Evolutionary conservation across 139 green algal species (phyloP), one percentile per base, ranked within the genome.

Genomic region (Chlorella vulgaris): DNA sequence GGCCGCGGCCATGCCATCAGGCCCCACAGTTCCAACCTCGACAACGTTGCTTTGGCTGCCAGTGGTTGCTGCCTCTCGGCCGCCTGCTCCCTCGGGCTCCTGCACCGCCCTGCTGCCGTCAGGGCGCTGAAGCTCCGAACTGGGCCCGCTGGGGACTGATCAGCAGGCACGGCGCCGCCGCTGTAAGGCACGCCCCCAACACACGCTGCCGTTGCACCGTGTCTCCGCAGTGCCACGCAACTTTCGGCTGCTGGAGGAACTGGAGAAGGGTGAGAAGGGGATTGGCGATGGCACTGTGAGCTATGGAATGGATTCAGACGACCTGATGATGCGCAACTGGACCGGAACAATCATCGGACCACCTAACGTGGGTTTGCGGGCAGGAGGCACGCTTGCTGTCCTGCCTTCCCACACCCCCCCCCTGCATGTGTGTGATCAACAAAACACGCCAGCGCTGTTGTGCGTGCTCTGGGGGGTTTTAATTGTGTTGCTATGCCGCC

Each of bases 271-370:
- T 4, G 96, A 98, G 83, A 98, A 96, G 78, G 96, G 96, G 51
- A 93, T 98, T 69, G 96, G 96, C 8, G 96, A 99, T 87, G 96
- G 97, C 38, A 96, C 92, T 0, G 97, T 99, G 18, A 94, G 84
- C 43, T 99, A 99, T 90, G 96, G 96, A 36, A 95, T 99, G 93
- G 94, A 97, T 74, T 63, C 78, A 36, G 91, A 94, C 24, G 95
- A 98, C 65, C 87, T 97, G 68, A 78, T 95, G 8, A 98, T 99
- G 95, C 86, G 88, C 31, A 91, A 92, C 87, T 99, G 97, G 97
- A 98, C 91, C 10, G 96, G 97, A 28, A 98, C 97, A 13, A 98
- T 99, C 76, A 97, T 99, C 76, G 97, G 97, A 1, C 96, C 97
- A 2, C 87, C 86, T 69, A 95, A 94, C 83, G 91, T 93, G 76